Conservation (phyloP, 2,329 filamentous ascomycete species). For the Botrytis medusae region DNA sequence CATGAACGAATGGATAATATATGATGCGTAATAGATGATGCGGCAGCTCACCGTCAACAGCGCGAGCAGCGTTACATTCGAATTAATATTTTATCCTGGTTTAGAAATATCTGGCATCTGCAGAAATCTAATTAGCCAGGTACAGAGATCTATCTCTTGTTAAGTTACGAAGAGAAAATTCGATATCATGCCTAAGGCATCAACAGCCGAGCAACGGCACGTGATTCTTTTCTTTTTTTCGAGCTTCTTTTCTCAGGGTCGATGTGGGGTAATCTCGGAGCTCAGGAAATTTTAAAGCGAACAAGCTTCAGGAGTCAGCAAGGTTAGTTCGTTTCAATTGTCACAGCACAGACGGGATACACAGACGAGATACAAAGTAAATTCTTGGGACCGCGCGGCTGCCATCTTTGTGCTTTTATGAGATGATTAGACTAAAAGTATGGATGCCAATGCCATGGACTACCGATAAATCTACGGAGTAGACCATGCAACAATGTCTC, state of each 20-base stretch:
- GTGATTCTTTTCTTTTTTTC: not conserved
- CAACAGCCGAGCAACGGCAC: not conserved
- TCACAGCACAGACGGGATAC: not conserved
- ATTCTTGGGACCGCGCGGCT: not conserved
- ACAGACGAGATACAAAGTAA: not conserved
- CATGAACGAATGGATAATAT: not conserved
- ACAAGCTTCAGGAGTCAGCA: not conserved
- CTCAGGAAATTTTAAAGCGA: not conserved
- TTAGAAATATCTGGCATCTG: not conserved
- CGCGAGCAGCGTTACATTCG: not conserved
- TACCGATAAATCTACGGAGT: not conserved
- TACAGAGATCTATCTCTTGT: not conserved
- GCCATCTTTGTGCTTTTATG: not conserved
- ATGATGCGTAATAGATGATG: not conserved
- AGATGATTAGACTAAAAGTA: no score
- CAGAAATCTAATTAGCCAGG: not conserved
- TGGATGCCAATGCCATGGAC: not conserved
- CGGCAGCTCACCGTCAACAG: not conserved
- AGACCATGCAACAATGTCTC: not conserved
- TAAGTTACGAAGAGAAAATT: not conserved
- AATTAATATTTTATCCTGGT: not conserved
- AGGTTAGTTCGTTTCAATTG: not conserved
- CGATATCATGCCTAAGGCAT: not conserved
- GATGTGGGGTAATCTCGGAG: not conserved
- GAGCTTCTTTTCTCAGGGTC: not conserved